These are phyloP conservation scores for Collariella sp. DNA, from an alignment of 495 filamentous ascomycete genomes.

Conservation along the genomic window DNA sequence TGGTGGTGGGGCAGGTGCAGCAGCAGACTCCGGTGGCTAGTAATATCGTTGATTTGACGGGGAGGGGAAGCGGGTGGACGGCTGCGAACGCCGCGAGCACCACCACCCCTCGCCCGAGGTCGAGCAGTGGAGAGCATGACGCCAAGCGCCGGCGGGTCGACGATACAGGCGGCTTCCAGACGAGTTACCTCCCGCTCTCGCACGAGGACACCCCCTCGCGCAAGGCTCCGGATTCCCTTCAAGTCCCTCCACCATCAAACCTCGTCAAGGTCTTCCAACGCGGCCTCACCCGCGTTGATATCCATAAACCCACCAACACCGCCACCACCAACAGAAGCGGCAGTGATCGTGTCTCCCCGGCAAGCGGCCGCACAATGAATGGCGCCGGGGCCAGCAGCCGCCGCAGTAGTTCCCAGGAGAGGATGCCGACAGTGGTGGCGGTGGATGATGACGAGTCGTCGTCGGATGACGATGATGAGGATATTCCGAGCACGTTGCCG, in stretches of 20 bases:
- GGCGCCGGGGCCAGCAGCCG: background rate
- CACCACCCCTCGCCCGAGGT: conserved; percentile 1
- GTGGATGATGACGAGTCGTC: conserved; percentile 25
- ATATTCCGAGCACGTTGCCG: conserved; percentile 37
- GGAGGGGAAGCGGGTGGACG: conserved; percentile 17
- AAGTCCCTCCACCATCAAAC: background rate
- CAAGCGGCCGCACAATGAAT: background rate
- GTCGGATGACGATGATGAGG: conserved; percentile 33
- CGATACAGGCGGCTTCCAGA: conserved; percentile 14
- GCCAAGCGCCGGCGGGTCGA: conserved; percentile 26
- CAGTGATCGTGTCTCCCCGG: background rate
- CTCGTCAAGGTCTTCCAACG: conserved; percentile 8
- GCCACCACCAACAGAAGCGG: background rate
- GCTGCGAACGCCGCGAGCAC: conserved; percentile 23
- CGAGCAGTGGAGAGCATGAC: conserved; percentile 22
- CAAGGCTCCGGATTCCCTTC: conserved; percentile 22
- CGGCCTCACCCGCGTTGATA: conserved; percentile 8
- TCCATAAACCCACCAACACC: conserved; percentile 7
- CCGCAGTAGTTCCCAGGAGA: background rate
- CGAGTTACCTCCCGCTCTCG: conserved; percentile 4
- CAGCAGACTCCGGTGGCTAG: background rate
- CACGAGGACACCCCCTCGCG: conserved; percentile 19
- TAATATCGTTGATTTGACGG: background rate
- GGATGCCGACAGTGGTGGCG: background rate
- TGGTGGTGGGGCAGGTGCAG: background rate